Conservation (phyloP, 2,329 filamentous ascomycete genomes). For the Phoma sp. region DNA sequence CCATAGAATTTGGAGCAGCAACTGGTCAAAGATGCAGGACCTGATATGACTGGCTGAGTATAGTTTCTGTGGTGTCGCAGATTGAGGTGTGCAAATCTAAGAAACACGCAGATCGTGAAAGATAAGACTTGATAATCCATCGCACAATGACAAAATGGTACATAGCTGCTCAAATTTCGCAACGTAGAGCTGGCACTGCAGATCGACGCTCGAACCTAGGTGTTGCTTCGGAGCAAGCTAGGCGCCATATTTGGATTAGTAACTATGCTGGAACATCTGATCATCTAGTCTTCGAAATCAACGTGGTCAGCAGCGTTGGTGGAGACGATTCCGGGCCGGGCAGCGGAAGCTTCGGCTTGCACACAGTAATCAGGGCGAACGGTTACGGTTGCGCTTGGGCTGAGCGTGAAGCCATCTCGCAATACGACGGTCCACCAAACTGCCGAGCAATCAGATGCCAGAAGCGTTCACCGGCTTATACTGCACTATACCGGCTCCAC, state of each 20-base stretch:
- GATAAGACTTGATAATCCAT: too few species aligned
- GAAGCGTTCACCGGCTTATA: conserved; percentile 13
- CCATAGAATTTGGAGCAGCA: too few species aligned
- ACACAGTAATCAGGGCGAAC: neutral
- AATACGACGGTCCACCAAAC: conserved; percentile 6
- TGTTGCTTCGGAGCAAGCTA: neutral
- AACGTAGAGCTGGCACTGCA: too few species aligned
- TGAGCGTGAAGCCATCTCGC: conserved; percentile 1
- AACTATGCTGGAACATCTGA: neutral
- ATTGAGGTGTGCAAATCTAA: too few species aligned
- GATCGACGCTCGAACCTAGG: too few species aligned
- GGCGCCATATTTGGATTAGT: neutral
- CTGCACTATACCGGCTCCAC: too few species aligned
- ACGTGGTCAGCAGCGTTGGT: neutral
- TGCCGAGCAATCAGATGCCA: conserved; percentile 13
- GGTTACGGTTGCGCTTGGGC: neutral
- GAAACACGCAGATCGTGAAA: too few species aligned
- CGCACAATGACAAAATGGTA: too few species aligned
- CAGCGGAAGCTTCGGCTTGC: conserved; percentile 6
- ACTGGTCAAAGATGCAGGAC: too few species aligned
- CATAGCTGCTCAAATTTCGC: too few species aligned
- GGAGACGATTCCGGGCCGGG: conserved; percentile 1
- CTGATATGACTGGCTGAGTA: too few species aligned
- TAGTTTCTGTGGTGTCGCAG: too few species aligned
- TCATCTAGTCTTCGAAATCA: neutral